Conservation (phyloP, 306 rosid genomes). For the Medicago lupulina region DNA sequence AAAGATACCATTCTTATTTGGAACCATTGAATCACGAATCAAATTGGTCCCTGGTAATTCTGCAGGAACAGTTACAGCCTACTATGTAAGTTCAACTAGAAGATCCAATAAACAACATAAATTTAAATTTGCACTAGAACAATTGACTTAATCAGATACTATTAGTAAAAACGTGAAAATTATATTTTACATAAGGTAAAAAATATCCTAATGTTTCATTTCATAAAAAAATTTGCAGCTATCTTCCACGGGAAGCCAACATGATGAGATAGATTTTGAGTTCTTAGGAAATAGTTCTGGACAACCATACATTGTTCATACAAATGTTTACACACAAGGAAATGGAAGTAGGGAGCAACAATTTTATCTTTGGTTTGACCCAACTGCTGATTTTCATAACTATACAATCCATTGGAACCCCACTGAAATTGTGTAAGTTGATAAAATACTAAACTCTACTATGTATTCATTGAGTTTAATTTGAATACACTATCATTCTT, state of each 20-base stretch:
- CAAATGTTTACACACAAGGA: slow-evolving; percentile 72
- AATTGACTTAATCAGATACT: background rate
- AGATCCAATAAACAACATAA: background rate
- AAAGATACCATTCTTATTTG: slow-evolving; percentile 72
- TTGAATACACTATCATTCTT: no score
- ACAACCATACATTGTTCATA: slow-evolving; percentile 81
- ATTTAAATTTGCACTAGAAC: background rate
- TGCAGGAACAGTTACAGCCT: slow-evolving; percentile 88
- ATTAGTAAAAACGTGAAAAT: background rate
- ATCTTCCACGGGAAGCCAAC: slow-evolving; percentile 71
- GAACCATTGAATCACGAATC: slow-evolving; percentile 71
- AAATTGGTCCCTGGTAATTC: slow-evolving; percentile 76
- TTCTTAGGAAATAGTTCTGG: slow-evolving; percentile 84
- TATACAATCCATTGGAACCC: slow-evolving; percentile 97
- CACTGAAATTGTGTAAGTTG: slow-evolving; percentile 68
- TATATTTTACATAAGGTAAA: background rate
- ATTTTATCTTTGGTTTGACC: slow-evolving; percentile 88
- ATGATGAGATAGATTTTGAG: slow-evolving; percentile 92
- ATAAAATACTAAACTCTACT: no score
- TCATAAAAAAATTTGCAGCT: slow-evolving; percentile 55
- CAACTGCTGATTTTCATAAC: slow-evolving; percentile 80
- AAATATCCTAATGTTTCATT: slow-evolving; percentile 30
- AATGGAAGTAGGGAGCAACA: slow-evolving; percentile 83
- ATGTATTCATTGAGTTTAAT: no score
- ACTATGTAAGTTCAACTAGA: slow-evolving; percentile 60